Base-by-base conservation (phyloP, 1,139 yeast species). In the Spathaspora sp. region DNA sequence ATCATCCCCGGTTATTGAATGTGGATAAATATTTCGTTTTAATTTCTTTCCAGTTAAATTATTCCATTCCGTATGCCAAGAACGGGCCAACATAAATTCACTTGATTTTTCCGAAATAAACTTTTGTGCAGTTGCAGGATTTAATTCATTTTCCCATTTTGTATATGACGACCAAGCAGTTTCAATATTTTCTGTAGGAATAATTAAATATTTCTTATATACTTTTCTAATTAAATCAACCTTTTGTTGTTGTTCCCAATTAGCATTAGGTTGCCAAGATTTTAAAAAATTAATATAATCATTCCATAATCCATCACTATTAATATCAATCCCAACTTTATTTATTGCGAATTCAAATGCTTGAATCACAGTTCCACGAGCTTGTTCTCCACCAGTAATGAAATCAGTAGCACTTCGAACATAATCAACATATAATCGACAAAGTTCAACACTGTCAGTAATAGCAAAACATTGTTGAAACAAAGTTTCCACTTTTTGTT, bases 181-280 rank as follows among this genome's bases (percentile, higher is more conserved):
- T 60, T 91, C 97, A 44, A 93, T 71, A 47, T 84, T 82, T 48
- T 78, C 80, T 27, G 89, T 75, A 2, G 99, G 99, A 33, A 84
- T 75, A 23, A 78, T 74, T 31, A 90, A 74, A 54, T 87, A 82
- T 49, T 80, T 79, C 56, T 86, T 82, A 64, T 86, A 89, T 5
- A 86, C 78, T 56, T 84, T 85, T 57, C 98, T 75, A 44, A 88
- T 79, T 57, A 85, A 72, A 59, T 89, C 97, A 57, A 80, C 76
- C 53, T 88, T 85, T 57, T 88, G 95, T 60, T 88, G 95, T 54
- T 83, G 86, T 60, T 91, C 98, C 89, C 95, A 89, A 41, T 86
- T 80, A 38, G 89, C 84, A 13, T 82, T 70, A 1, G 96, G 89
- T 27, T 86, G 86, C 86, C 93, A 86, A 39, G 81, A 71, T 55